Conservation (phyloP, 202 grass and related monocot species). For the Panicum hallii region DNA sequence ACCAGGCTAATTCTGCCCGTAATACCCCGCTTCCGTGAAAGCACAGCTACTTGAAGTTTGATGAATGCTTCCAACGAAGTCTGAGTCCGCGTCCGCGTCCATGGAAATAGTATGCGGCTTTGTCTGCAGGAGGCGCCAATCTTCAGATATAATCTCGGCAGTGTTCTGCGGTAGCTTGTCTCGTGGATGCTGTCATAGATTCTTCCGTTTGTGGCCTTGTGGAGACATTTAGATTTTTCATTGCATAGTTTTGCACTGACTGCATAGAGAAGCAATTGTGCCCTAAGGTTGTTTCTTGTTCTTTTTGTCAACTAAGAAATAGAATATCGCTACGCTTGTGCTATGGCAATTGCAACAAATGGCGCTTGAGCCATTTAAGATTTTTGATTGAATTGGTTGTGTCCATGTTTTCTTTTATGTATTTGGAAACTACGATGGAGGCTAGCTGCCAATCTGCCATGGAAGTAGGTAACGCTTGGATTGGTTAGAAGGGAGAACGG, state of each 20-base stretch:
- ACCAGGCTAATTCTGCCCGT: background rate
- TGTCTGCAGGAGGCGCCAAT: background rate
- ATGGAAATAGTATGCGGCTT: too few relatives aligned
- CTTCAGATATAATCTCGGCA: background rate
- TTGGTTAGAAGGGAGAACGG: background rate
- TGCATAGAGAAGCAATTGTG: too few relatives aligned
- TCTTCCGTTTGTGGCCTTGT: background rate
- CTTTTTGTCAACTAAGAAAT: background rate
- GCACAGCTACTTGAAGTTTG: too few relatives aligned
- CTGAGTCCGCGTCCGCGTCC: too few relatives aligned
- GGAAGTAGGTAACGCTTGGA: background rate
- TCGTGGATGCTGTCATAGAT: background rate
- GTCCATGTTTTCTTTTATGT: background rate
- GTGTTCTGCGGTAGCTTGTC: background rate
- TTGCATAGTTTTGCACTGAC: too few relatives aligned
- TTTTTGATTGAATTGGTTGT: background rate
- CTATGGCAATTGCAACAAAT: background rate
- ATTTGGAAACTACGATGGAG: background rate
- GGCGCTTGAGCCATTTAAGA: background rate
- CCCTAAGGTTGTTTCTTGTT: background rate
- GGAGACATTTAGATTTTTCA: too few relatives aligned
- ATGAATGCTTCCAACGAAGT: too few relatives aligned
- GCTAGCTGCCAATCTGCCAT: background rate
- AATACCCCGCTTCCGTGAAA: background rate
- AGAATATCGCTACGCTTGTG: background rate